Percentiles rank a stretch among this genome's conserved stretches.
Conservation (phyloP, 331 rosid genomes). For the Erythrophleum ivorense region DNA sequence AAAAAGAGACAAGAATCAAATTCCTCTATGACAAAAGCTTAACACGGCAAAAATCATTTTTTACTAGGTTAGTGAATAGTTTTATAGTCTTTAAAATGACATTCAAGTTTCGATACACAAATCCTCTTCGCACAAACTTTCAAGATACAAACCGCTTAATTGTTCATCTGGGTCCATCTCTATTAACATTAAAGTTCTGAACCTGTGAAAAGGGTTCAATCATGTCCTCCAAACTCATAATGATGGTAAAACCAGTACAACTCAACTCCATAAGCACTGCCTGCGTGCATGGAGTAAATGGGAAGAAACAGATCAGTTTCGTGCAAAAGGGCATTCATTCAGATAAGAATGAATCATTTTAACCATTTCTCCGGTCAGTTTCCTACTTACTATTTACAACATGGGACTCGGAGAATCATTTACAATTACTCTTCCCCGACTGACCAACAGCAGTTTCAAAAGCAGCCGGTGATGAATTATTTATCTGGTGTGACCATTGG, state of each 20-base stretch:
- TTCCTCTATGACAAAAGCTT: neutral
- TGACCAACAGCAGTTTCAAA: slow-evolving; percentile 36
- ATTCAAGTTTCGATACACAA: neutral
- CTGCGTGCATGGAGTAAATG: neutral
- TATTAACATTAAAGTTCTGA: neutral
- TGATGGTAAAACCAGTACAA: slow-evolving; percentile 21
- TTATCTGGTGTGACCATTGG: slow-evolving; percentile 25
- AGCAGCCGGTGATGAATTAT: slow-evolving; percentile 29
- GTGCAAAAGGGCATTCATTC: neutral
- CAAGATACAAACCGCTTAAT: neutral
- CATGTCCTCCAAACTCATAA: slow-evolving; percentile 32
- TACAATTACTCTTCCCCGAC: slow-evolving; percentile 42
- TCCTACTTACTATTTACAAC: slow-evolving; percentile 38
- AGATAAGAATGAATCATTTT: slow-evolving; percentile 36
- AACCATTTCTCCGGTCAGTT: slow-evolving; percentile 25
- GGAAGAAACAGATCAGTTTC: neutral
- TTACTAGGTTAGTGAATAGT: neutral
- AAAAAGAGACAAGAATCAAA: too few relatives aligned
- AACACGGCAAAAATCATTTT: neutral
- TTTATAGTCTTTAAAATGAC: neutral
- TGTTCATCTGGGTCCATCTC: slow-evolving; percentile 27
- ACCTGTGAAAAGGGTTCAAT: slow-evolving; percentile 10
- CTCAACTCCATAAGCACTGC: slow-evolving; percentile 4
- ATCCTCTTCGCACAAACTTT: slow-evolving; percentile 7
- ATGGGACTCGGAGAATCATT: slow-evolving; percentile 34